A percentile compares a stretch with the other conserved stretches of the same genome.
These are phyloP conservation scores for Lathyrus aphaca DNA, from an alignment of 306 rosid species.

Conservation along the genomic window DNA sequence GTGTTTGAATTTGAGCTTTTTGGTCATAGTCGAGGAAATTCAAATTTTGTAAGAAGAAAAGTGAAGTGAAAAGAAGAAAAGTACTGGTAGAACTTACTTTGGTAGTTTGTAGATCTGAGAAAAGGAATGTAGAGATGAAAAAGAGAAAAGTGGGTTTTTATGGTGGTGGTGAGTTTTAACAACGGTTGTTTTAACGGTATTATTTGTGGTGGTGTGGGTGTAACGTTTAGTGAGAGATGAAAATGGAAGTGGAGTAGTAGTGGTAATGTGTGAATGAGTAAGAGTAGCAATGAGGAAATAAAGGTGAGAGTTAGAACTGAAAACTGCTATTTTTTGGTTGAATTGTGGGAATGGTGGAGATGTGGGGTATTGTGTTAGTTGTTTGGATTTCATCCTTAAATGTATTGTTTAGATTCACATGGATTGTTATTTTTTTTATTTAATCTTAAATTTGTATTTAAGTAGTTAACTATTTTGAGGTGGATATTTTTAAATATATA, in stretches of 20 bases:
- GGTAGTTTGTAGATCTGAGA: constrained; percentile 50
- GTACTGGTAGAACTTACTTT: neutral
- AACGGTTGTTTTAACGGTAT: constrained; percentile 38
- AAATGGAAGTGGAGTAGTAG: neutral
- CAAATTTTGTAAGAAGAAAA: constrained; percentile 32
- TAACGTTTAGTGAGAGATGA: constrained; percentile 29
- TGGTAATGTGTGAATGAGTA: neutral
- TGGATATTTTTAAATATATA: too few species aligned
- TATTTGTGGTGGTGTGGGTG: constrained; percentile 32
- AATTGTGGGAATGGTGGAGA: neutral
- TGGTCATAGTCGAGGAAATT: constrained; percentile 38
- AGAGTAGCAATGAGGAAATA: neutral
- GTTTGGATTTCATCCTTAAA: neutral
- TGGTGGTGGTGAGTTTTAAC: constrained; percentile 8
- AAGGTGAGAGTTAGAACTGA: constrained; percentile 27
- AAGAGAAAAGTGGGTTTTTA: neutral
- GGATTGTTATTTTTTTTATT: neutral
- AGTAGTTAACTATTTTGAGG: too few species aligned
- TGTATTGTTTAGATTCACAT: neutral
- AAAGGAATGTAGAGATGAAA: constrained; percentile 20
- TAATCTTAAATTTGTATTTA: too few species aligned
- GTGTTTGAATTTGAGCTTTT: constrained; percentile 53
- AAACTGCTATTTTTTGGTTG: constrained; percentile 3
- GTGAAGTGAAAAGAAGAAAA: constrained; percentile 22
- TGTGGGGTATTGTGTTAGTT: neutral